These are phyloP conservation scores for Aspergillus baeticus DNA, from an alignment of 495 filamentous ascomycete genomes.

Conservation along the genomic window DNA sequence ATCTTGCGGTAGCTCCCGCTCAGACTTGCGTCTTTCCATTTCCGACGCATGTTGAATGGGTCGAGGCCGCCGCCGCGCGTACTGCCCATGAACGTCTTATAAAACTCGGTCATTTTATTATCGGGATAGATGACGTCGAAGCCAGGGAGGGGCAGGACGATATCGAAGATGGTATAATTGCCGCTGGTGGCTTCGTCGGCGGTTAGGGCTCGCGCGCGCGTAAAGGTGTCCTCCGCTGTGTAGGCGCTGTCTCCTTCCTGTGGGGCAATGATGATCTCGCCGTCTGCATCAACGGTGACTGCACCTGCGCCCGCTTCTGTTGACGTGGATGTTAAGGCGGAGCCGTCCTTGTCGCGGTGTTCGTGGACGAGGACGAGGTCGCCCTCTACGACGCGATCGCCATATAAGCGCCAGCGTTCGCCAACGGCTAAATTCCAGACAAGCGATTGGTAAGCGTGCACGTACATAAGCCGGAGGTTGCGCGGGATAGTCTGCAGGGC, in stretches of 20 bases:
- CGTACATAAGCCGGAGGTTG: constrained; percentile 85
- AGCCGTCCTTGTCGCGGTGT: constrained; percentile 44
- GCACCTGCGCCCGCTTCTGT: neutral
- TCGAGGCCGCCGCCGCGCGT: constrained; percentile 73
- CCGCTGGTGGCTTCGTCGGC: constrained; percentile 77
- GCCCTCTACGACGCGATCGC: constrained; percentile 70
- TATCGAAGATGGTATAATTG: constrained; percentile 77
- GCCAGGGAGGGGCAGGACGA: constrained; percentile 93
- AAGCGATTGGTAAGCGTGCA: constrained; percentile 91
- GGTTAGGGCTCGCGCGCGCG: constrained; percentile 72
- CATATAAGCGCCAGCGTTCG: constrained; percentile 73
- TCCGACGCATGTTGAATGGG: constrained; percentile 83
- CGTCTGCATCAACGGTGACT: constrained; percentile 59
- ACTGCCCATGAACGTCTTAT: constrained; percentile 77
- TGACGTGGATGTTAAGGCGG: neutral
- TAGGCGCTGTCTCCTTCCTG: constrained; percentile 54
- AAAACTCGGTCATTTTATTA: constrained; percentile 79
- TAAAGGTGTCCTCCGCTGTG: constrained; percentile 58
- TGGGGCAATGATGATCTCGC: constrained; percentile 64
- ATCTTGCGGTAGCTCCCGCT: constrained; percentile 85
- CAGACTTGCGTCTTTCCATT: constrained; percentile 82
- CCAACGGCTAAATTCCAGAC: constrained; percentile 88
- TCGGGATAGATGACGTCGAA: constrained; percentile 84
- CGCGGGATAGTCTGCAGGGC: constrained; percentile 75
- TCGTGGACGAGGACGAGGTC: constrained; percentile 77